Evolutionary conservation across 2,329 filamentous ascomycete genomes (phyloP), one percentile per base, ranked within the genome.

Genomic region (Neonectria sp.): DNA sequence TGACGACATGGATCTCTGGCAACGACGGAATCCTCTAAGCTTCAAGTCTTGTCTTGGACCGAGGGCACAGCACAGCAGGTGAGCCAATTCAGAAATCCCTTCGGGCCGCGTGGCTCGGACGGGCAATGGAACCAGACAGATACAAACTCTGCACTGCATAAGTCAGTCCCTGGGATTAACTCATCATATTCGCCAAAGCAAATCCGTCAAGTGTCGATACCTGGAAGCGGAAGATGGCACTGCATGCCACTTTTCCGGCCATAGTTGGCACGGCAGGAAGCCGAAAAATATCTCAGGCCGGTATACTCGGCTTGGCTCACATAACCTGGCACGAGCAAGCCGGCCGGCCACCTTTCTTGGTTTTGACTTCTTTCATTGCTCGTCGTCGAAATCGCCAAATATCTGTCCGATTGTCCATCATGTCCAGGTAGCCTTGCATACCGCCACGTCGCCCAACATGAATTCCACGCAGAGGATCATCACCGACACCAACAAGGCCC

Each of bases 401-500:
- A 24, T 17, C n/a, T 12, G 6, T 45, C 7, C n/a, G 7, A 6
- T 45, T 17, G 8, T 46, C 7, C 17, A 31, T 8, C n/a, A 53
- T 62, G 37, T 49, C 43, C 15, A 51, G 37, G 31, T 46, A 55
- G 52, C 45, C 33, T 29, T 35, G 51, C 13, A 15, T 15, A 31
- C 37, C 27, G n/a, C 27, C 49, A 56, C 37, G 11, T 49, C n/a
- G 60, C 29, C 56, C 43, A 63, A 7, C 4, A 76, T 76, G 74
- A 68, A 35, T 57, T 67, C 70, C 15, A 46, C 17, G 78, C 75
- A 76, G 9, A 63, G 68, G 35, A 48, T 76, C 48, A 75, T 78
- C 31, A 78, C 73, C 1, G 76, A 74, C 62, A 67, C 49, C 24
- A 74, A 78, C 74, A 78, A 78, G 69, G 72, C 75, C 15, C 76